phyloP scores from a whole-genome alignment of 2,329 filamentous ascomycete genomes.

The Hypoxylon sp. region DNA sequence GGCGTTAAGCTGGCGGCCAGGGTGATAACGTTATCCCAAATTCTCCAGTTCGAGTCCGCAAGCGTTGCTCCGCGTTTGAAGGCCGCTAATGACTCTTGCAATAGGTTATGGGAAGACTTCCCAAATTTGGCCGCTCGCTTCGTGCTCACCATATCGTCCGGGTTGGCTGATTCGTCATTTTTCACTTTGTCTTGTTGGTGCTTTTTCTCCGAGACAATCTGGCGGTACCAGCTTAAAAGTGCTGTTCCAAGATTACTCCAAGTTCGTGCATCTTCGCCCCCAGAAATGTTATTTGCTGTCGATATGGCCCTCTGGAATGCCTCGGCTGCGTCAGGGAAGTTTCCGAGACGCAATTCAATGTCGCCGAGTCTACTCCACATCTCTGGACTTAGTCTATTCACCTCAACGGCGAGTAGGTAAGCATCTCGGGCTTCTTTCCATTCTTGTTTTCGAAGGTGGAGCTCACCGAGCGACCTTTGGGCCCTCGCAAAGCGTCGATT shows the following conservation, averaged over 20 bases:
- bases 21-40: conserved; percentile 97
- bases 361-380: conserved; percentile 95
- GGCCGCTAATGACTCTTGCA: conserved; percentile 83
- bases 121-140: conserved; percentile 49
- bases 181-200: conserved; percentile 41
- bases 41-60: conserved; percentile 88
- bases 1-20: conserved; percentile 84
- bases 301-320: conserved; percentile 88
- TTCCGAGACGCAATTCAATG: conserved; percentile 81
- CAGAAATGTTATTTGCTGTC: conserved; percentile 69
- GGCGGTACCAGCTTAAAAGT: conserved; percentile 77
- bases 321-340: conserved; percentile 84
- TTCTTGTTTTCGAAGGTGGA: conserved; percentile 77
- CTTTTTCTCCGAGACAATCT: conserved; percentile 61
- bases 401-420: conserved; percentile 81
- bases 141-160: conserved; percentile 54
- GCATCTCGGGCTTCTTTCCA: conserved; percentile 79
- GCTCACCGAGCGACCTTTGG: conserved; percentile 86
- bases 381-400: conserved; percentile 85
- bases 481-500: conserved; percentile 85
- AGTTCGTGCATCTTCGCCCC: conserved; percentile 89
- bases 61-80: conserved; percentile 89
- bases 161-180: conserved; percentile 43
- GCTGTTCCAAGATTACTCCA: conserved; percentile 96
- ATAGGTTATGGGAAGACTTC: conserved; percentile 70